These are phyloP conservation scores for Chlamydomonas sp. DNA, from an alignment of 139 green algal species.

Conservation along the genomic window DNA sequence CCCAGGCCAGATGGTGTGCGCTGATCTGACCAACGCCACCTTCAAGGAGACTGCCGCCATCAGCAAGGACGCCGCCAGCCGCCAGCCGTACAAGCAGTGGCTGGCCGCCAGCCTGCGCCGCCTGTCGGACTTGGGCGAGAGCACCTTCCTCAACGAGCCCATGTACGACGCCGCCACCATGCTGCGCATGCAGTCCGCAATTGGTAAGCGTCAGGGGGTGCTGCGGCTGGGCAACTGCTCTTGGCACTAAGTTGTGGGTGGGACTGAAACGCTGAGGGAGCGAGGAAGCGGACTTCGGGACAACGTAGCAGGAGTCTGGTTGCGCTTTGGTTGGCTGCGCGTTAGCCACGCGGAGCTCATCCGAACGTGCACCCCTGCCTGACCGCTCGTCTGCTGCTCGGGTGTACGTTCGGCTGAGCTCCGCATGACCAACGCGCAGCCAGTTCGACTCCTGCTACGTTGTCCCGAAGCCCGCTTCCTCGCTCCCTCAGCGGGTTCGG, in stretches of 20 bases:
- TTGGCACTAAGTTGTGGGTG: neutral
- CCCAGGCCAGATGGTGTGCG: constrained; percentile 92
- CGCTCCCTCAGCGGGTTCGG: no score
- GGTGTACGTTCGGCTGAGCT: no score
- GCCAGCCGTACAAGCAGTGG: constrained; percentile 91
- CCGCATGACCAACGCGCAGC: no score
- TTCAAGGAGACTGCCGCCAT: constrained; percentile 92
- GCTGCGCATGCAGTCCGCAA: constrained; percentile 75
- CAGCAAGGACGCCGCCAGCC: constrained; percentile 76
- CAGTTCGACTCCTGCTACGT: no score
- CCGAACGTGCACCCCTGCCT: no score
- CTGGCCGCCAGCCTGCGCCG: constrained; percentile 61
- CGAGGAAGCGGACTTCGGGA: neutral
- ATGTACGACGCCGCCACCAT: constrained; percentile 63
- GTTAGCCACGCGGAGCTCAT: no score
- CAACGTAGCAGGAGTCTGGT: no score
- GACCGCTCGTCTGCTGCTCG: no score
- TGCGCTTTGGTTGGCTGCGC: no score
- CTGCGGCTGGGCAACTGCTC: neutral
- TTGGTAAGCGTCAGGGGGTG: constrained; percentile 54
- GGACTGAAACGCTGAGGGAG: neutral
- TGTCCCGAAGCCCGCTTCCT: no score
- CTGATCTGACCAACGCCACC: constrained; percentile 84
- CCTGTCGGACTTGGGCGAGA: constrained; percentile 45
- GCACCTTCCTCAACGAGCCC: constrained; percentile 54